Evolutionary conservation across 768 basidiomycete species (phyloP).

Genomic region (Trametes cinnabarina): DNA sequence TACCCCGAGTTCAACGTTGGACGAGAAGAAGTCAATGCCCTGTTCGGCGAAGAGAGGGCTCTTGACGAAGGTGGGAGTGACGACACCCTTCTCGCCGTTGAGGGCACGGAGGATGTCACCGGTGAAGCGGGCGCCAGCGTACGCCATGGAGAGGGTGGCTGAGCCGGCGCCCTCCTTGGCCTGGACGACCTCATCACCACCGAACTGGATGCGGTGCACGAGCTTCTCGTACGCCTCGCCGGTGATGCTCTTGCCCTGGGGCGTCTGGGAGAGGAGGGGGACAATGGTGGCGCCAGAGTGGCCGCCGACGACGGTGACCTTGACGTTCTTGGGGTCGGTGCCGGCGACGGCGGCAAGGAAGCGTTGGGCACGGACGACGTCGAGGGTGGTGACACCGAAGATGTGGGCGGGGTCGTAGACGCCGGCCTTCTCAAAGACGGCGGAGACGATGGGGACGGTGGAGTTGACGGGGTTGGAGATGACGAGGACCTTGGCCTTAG

Average conservation of each 20-base stretch:
- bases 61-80: conserved; percentile 86
- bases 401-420: conserved; percentile 86
- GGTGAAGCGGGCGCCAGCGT: conserved; percentile 73
- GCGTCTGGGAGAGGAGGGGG: conserved; percentile 85
- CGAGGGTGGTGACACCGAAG: conserved; percentile 97
- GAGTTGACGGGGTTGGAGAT: conserved; percentile 99
- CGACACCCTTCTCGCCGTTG: conserved; percentile 63
- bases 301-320: conserved; percentile 88
- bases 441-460: conserved; percentile 95
- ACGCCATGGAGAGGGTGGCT: conserved; percentile 77
- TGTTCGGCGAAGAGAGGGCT: conserved; percentile 80
- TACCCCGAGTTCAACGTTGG: conserved; percentile 92
- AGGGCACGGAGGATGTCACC: conserved; percentile 58
- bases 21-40: conserved; percentile 94
- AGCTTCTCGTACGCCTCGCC: conserved; percentile 76
- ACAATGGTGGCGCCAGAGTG: conserved; percentile 98
- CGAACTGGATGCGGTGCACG: conserved; percentile 93
- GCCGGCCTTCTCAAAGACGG: conserved; percentile 86
- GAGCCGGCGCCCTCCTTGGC: conserved; percentile 88
- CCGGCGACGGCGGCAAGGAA: conserved; percentile 78
- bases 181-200: conserved; percentile 98
- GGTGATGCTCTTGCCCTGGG: conserved; percentile 64
- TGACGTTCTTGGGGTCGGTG: conserved; percentile 60
- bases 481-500: conserved; percentile 90
- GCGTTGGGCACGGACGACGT: conserved; percentile 93